Base-by-base conservation (phyloP, 225 moss, liverwort and hornwort genomes). In the Bryoerythrophyllum caledonicum region DNA sequence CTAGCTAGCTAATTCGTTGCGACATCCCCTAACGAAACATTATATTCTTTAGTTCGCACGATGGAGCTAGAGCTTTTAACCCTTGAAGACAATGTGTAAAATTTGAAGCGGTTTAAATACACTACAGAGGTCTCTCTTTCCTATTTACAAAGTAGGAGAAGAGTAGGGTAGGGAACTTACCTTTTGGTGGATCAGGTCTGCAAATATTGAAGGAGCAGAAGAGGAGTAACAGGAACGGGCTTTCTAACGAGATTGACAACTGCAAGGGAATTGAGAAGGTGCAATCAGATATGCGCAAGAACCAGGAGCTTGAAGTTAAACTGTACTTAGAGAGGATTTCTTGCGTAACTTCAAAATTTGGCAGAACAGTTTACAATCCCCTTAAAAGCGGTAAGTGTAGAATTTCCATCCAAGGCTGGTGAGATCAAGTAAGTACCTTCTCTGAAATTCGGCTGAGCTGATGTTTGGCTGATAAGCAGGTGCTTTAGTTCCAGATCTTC, bases 311-410 rank as follows among this genome's bases (percentile, higher is more conserved):
- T n/a, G 63, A 83, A 58, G 51, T 72, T 61, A 62, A 80, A 21
- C 30, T 73, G 63, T 72, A 68, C 11, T 32, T 80, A 20, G 73
- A 83, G 55, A 71, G 79, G 57, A 76, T 76, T 72, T 68, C 68
- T 41, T 24, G 30, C 16, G 63, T 76, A 3, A 32, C 32, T 51
- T n/a, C 68, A 6, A 34, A 79, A 0, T 2, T 13, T 56, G 75
- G 48, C 65, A 72, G 71, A 62, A 38, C 32, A 5, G 0, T 63
- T 6, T 67, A 76, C 51, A 68, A 40, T 20, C 62, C 64, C 32
- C 63, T 58, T 30, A 72, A 68, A 52, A 68, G 73, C 57, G 80
- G 80, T 72, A 60, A 32, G 23, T 30, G 11, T 30, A 6, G 21
- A 58, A 46, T 24, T 23, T 35, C 60, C 21, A 17, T 49, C 30